A percentile compares a stretch with the other conserved stretches of the same genome.
phyloP scores from a whole-genome alignment of 768 basidiomycete genomes.

The Suillus subaureus region DNA sequence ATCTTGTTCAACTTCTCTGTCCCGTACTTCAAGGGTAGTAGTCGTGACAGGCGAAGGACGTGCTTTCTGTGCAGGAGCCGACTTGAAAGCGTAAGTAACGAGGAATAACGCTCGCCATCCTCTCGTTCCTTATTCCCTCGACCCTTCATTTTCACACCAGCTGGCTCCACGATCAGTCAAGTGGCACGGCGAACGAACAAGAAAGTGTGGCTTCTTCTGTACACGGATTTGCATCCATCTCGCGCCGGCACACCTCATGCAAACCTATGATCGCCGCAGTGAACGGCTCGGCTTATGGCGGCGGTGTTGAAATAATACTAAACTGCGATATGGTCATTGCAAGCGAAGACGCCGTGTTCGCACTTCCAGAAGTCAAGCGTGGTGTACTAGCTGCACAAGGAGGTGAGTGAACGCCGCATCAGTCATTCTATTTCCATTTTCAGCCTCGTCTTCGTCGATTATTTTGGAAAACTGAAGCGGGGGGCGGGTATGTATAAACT shows the following conservation, averaged over 20 bases:
- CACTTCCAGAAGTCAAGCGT: constrained; percentile 75
- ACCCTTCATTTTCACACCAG: constrained; percentile 34
- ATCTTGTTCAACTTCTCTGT: background rate
- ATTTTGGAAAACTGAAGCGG: constrained; percentile 4
- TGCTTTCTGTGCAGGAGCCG: constrained; percentile 79
- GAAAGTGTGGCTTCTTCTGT: constrained; percentile 39
- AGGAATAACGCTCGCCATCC: background rate
- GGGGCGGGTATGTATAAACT: constrained; percentile 10
- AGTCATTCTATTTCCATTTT: background rate
- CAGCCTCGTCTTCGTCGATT: constrained; percentile 2
- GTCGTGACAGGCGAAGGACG: constrained; percentile 76
- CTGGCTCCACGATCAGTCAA: constrained; percentile 58
- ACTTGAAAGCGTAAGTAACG: constrained; percentile 65
- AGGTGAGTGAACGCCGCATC: constrained; percentile 43
- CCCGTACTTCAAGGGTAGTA: constrained; percentile 54
- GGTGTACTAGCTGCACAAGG: constrained; percentile 77
- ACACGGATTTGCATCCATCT: constrained; percentile 75
- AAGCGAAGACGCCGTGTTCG: constrained; percentile 66
- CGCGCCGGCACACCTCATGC: constrained; percentile 56
- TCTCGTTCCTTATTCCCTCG: constrained; percentile 3
- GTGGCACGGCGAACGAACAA: constrained; percentile 46
- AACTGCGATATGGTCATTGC: constrained; percentile 83
- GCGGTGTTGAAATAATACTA: constrained; percentile 65
- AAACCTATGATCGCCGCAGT: constrained; percentile 86
- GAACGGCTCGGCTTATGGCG: constrained; percentile 70